These are phyloP conservation scores for Talaromyces rugulosus DNA, from an alignment of 2,329 filamentous ascomycete species.

Conservation along the genomic window DNA sequence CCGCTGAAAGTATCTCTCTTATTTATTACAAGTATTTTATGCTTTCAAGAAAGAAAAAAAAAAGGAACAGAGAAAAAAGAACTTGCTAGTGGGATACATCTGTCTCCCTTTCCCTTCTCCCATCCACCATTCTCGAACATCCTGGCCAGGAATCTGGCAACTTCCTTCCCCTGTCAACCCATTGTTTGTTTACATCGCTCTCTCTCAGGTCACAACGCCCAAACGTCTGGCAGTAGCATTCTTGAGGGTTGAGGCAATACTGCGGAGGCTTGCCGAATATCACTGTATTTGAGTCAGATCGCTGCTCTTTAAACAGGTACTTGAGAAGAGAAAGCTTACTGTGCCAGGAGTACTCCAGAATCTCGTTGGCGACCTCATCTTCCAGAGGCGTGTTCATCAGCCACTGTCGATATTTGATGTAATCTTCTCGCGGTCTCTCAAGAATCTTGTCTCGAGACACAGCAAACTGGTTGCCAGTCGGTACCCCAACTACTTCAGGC, in stretches of 20 bases:
- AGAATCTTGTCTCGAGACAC: constrained; percentile 43
- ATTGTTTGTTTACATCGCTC: neutral
- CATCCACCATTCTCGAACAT: neutral
- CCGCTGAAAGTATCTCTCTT: neutral
- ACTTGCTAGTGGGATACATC: neutral
- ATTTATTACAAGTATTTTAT: neutral
- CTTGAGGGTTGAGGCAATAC: neutral
- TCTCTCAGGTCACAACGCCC: neutral
- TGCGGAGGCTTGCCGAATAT: neutral
- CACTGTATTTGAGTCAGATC: neutral
- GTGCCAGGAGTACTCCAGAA: constrained; percentile 56
- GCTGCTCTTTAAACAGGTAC: neutral
- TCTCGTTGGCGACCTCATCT: constrained; percentile 45
- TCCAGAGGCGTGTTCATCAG: constrained; percentile 42
- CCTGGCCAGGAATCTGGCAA: neutral
- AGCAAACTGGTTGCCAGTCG: constrained; percentile 52
- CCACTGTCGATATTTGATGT: constrained; percentile 45
- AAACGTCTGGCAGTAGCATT: neutral
- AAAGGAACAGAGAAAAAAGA: neutral
- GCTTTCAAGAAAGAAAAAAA: neutral
- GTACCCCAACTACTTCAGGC: constrained; percentile 41
- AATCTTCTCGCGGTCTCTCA: constrained; percentile 40
- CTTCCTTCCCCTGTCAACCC: neutral
- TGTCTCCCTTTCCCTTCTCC: neutral
- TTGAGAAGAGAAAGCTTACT: constrained; percentile 37